Conservation (phyloP, 108 stramenopile species). For the Chaetoceros tenuissimus region DNA sequence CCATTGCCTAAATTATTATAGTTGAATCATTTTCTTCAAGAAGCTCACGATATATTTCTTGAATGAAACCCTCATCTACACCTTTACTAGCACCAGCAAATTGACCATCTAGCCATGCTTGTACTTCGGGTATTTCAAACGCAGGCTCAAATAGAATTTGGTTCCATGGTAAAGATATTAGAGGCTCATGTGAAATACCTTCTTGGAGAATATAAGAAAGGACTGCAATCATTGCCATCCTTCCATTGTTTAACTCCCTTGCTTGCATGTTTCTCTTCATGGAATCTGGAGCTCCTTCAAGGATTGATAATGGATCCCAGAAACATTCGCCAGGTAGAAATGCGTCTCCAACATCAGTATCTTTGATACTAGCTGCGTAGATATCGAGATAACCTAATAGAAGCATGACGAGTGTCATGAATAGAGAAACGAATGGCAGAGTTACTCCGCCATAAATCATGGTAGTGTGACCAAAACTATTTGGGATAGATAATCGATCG, state of each 20-base stretch:
- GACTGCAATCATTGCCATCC: slow-evolving; percentile 89
- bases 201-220: slow-evolving; percentile 83
- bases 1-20: too few relatives aligned
- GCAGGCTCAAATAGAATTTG: slow-evolving; percentile 67
- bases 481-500: slow-evolving; percentile 59
- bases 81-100: slow-evolving; percentile 11
- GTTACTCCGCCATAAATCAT: slow-evolving; percentile 63
- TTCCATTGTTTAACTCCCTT: slow-evolving; percentile 85
- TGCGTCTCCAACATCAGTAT: slow-evolving; percentile 65
- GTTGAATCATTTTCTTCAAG: background rate
- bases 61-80: background rate
- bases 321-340: slow-evolving; percentile 83
- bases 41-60: background rate
- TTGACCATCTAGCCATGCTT: slow-evolving; percentile 60
- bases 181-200: slow-evolving; percentile 43
- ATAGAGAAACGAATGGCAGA: slow-evolving; percentile 61
- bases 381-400: slow-evolving; percentile 80
- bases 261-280: slow-evolving; percentile 89
- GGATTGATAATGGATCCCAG: slow-evolving; percentile 78
- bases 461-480: slow-evolving; percentile 42
- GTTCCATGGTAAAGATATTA: slow-evolving; percentile 53
- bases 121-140: slow-evolving; percentile 66
- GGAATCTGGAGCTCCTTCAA: slow-evolving; percentile 60
- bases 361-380: slow-evolving; percentile 63
- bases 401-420: slow-evolving; percentile 77